Evolutionary conservation across 768 basidiomycete genomes (phyloP).

Genomic region (Artomyces pyxidatus): DNA sequence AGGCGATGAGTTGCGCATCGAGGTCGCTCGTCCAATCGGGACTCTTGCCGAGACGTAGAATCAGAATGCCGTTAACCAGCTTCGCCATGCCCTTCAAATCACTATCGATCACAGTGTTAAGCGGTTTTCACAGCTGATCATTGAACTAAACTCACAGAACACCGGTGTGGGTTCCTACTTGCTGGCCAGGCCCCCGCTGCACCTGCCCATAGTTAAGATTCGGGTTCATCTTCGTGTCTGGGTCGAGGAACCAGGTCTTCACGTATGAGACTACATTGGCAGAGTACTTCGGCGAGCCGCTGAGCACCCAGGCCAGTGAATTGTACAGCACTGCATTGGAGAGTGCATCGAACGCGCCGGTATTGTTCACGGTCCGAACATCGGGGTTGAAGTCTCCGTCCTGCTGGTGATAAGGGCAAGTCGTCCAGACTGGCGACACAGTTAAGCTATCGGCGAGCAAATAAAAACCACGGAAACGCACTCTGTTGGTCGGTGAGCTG

Average conservation of each 20-base stretch:
- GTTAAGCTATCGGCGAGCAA: neutral
- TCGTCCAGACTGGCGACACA: slow-evolving; percentile 14
- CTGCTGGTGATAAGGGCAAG: slow-evolving; percentile 22
- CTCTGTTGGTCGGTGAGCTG: slow-evolving; percentile 21
- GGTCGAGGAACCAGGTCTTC: slow-evolving; percentile 26
- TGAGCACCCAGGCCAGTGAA: slow-evolving; percentile 24
- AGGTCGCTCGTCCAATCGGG: slow-evolving; percentile 20
- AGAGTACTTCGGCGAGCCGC: slow-evolving; percentile 21
- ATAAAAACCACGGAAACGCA: neutral
- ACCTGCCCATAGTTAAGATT: slow-evolving; percentile 16
- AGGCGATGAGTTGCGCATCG: slow-evolving; percentile 20
- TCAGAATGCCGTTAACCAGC: slow-evolving; percentile 21
- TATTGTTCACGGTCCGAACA: slow-evolving; percentile 20
- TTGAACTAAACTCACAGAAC: neutral
- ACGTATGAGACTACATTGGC: slow-evolving; percentile 17
- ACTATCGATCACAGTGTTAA: neutral
- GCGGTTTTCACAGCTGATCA: neutral
- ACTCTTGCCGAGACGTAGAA: slow-evolving; percentile 19
- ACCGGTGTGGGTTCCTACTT: neutral
- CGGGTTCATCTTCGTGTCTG: slow-evolving; percentile 26
- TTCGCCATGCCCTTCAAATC: slow-evolving; percentile 25
- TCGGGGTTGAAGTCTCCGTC: slow-evolving; percentile 29
- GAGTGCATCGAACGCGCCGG: slow-evolving; percentile 20
- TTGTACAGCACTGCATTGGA: slow-evolving; percentile 26
- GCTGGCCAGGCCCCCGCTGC: slow-evolving; percentile 9